phyloP scores from a whole-genome alignment of 169 alveolate genomes.

The Amoebophrya sp. region DNA sequence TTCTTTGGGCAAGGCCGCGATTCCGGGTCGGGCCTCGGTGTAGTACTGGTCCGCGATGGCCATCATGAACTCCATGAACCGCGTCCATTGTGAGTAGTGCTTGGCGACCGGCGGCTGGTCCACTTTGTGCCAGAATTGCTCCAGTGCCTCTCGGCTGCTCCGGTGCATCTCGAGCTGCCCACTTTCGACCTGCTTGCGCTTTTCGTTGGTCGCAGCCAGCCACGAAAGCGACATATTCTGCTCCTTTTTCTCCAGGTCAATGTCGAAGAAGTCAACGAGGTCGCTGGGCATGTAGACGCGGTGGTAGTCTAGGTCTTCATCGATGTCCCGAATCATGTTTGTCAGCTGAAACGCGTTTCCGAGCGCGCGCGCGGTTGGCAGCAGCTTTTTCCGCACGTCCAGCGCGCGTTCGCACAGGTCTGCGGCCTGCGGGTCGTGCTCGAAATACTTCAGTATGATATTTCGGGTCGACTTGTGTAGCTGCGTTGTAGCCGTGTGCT shows the following conservation, averaged over 20 bases:
- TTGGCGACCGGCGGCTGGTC: neutral
- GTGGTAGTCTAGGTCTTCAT: neutral
- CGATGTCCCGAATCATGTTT: slow-evolving; percentile 14
- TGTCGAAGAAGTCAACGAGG: neutral
- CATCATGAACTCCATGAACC: neutral
- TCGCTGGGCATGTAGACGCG: neutral
- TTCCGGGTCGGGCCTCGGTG: neutral
- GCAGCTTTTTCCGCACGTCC: neutral
- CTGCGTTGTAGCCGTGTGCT: too few relatives aligned
- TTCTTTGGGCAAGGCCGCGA: neutral
- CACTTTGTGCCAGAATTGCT: neutral
- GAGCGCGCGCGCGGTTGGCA: neutral
- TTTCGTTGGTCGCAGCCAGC: neutral
- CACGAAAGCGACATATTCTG: neutral
- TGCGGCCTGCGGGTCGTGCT: neutral
- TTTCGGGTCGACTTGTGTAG: too few relatives aligned
- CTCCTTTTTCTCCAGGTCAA: neutral
- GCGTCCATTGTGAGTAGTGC: neutral
- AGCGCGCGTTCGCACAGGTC: neutral
- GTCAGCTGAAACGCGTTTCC: neutral
- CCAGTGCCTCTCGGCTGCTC: neutral
- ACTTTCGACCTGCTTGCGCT: neutral
- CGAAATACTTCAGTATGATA: too few relatives aligned
- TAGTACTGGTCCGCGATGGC: neutral
- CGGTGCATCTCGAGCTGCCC: neutral